Conservation (phyloP, 2,329 filamentous ascomycete genomes). For the Harringtonia lauricola region DNA sequence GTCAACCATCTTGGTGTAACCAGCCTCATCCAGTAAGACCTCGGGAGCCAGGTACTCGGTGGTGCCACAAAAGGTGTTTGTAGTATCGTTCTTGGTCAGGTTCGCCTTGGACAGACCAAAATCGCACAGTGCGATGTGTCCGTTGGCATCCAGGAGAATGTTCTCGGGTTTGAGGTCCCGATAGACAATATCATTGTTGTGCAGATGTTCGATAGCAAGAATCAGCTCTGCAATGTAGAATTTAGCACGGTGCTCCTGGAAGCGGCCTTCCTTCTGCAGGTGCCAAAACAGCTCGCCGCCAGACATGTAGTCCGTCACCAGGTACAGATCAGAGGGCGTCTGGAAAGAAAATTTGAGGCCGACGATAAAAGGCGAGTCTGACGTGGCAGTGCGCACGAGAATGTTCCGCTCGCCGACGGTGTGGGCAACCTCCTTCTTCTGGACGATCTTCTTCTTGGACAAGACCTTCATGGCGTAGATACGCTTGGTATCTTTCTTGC, state of each 20-base stretch:
- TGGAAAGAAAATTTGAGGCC: slow-evolving; percentile 98
- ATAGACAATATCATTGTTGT: slow-evolving; percentile 96
- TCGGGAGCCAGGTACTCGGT: slow-evolving; percentile 96
- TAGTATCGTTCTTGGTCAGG: slow-evolving; percentile 91
- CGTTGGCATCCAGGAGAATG: slow-evolving; percentile 91
- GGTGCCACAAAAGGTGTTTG: slow-evolving; percentile 97
- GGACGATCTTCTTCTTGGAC: slow-evolving; percentile 98
- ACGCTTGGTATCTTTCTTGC: slow-evolving; percentile 89
- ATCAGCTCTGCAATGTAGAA: slow-evolving; percentile 99
- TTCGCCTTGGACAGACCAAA: slow-evolving; percentile 98
- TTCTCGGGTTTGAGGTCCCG: slow-evolving; percentile 97
- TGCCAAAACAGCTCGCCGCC: slow-evolving; percentile 98
- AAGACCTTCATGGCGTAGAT: slow-evolving; percentile 99
- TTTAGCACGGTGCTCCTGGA: slow-evolving; percentile 88
- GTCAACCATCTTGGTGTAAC: slow-evolving; percentile 99
- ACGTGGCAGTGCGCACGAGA: slow-evolving; percentile 86
- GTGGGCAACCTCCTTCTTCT: slow-evolving; percentile 98
- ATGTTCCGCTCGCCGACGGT: slow-evolving; percentile 97
- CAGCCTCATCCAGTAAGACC: slow-evolving; percentile 87
- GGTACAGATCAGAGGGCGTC: slow-evolving; percentile 87
- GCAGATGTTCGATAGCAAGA: slow-evolving; percentile 84
- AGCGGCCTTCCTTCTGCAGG: slow-evolving; percentile 90
- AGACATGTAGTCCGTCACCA: slow-evolving; percentile 99
- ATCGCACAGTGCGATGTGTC: slow-evolving; percentile 94
- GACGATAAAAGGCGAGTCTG: slow-evolving; percentile 95